Evolutionary conservation across 768 basidiomycete species (phyloP), one percentile per base, ranked within the genome.

Genomic region (Suillus tomentosus): DNA sequence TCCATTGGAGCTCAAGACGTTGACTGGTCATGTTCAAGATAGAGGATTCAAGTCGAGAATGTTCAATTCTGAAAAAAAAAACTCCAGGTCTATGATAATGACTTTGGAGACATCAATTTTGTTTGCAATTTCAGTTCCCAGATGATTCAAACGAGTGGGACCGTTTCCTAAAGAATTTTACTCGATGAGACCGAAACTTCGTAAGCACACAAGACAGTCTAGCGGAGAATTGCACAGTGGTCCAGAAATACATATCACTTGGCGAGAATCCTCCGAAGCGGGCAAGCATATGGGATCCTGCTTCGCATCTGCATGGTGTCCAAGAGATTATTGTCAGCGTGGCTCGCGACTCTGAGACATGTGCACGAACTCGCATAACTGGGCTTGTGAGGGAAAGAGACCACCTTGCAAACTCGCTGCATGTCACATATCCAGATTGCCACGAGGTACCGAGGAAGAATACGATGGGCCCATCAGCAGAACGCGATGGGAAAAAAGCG

Each of bases 401-500:
- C 15, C 39, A 42, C 3, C 17, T 58, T 27, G 40, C 17, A 19
- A 17, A 58, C 22, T 40, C 15, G 2, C 22, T 11, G 24, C 40
- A 40, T 42, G 24, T 11, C 24, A 0, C 11, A 11, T 27, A 34
- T 60, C 43, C 57, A 51, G 31, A 39, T 3, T 27, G 39, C 57
- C 60, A 71, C 34, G 64, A 63, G 36, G 53, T 17, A 62, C 57
- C 61, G 63, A 66, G 64, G 60, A 60, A 58, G 3, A 62, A 65
- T 45, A 43, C 50, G 43, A 42, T 27, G 62, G 58, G 39, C n/a
- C 45, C n/a, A 11, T 42, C 22, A 10, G 53, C 56, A 37, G 54
- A 60, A 59, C 55, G 58, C 14, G 43, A 60, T 62, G 64, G 53
- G 63, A 66, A 27, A 62, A 34, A 53, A 55, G 19, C 39, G 48